phyloP scores from a whole-genome alignment of 345 rosid species.

The Salix brachista region DNA sequence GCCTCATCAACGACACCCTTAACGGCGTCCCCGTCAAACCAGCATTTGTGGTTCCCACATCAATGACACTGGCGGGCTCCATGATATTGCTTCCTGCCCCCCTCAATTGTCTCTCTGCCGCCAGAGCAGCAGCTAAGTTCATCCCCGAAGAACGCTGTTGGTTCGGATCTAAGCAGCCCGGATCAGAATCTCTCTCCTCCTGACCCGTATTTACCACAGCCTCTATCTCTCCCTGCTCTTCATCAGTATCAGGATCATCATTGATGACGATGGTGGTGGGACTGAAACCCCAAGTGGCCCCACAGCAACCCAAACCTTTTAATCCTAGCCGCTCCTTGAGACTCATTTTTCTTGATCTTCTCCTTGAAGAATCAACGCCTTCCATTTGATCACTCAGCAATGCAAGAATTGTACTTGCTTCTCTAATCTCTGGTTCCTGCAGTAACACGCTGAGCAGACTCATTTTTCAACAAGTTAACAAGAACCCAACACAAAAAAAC shows the following conservation, averaged over 20 bases:
- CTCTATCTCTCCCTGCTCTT: not conserved
- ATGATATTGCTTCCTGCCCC: not conserved
- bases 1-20: conserved; percentile 74
- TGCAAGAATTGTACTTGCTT: conserved; percentile 42
- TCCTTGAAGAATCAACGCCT: conserved; percentile 29
- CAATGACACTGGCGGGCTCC: not conserved
- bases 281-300: conserved; percentile 52
- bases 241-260: conserved; percentile 32
- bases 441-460: conserved; percentile 39
- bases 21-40: conserved; percentile 42
- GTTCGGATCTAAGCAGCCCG: conserved; percentile 8
- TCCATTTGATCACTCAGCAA: conserved; percentile 58
- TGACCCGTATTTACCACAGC: conserved; percentile 16
- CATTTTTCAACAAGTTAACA: conserved; percentile 29
- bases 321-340: conserved; percentile 65
- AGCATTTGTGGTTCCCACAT: not conserved
- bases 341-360: conserved; percentile 26
- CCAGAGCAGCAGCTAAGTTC: conserved; percentile 89
- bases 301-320: conserved; percentile 64
- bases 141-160: conserved; percentile 32
- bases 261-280: conserved; percentile 35
- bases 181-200: conserved; percentile 15
- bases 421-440: conserved; percentile 38
- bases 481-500: not conserved
- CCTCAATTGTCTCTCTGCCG: conserved; percentile 66